Base-by-base conservation (phyloP, 768 basidiomycete genomes). In the Termitomyces sp. region DNA sequence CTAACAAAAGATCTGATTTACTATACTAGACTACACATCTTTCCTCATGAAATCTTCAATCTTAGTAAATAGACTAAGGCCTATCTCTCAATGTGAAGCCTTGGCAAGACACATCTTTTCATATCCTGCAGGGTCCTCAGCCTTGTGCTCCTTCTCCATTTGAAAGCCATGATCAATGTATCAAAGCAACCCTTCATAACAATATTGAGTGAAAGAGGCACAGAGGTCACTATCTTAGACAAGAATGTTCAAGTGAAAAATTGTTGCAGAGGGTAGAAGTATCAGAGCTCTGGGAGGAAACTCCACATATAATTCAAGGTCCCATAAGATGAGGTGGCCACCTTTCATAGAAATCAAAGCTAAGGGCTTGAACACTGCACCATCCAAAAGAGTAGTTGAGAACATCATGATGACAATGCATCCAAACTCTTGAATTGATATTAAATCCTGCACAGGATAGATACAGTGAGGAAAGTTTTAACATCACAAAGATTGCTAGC, bases 91-190 rank as follows among this genome's bases (percentile, higher is more conserved):
- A 31, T 11, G 16, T 23, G 14, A 19, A 37, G 32, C 4, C 34
- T 40, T 51, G 9, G 25, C 8, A 25, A 9, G 7, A 42, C 29
- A 42, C 16, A 32, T 42, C 0, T 42, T 21, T 42, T 42, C 21
- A 42, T 53, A 42, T 19, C 40, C 29, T 4, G 8, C n/a, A n/a
- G n/a, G 40, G 8, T 53, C 40, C 23, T 53, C 51, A 2, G 19
- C 11, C 14, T 23, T 25, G 27, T 34, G 40, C 17, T 23, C 25
- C 17, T 51, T 19, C 9, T 56, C 55, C 31, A 29, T 57, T 32
- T 12, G 16, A 40, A 52, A 60, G 16, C 56, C 38, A 37, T 53
- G 43, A 32, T 60, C 49, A 5, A 60, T 34, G 21, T 47, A 60
- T 5, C 40, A 11, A 29, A 60, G 47, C 5, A 61, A 25, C 4